Base-by-base conservation (phyloP, 345 rosid species). In the Gossypium australe region DNA sequence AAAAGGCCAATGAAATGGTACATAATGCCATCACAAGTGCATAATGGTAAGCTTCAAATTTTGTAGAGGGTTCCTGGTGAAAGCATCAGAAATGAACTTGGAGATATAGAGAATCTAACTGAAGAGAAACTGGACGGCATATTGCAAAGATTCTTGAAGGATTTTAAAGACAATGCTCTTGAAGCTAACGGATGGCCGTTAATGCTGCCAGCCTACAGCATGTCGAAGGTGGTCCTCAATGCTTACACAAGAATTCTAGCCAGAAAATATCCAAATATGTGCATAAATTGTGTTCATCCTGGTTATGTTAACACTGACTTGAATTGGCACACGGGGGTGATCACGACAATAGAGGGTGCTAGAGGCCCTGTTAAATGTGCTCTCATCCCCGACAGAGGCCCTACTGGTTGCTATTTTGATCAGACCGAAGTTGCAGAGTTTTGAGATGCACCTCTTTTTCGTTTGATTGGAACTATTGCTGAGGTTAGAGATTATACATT, bases 211-310 rank as follows among this genome's bases (percentile, higher is more conserved):
- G 78, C 88, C 55, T 83, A 86, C 72, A 84, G 86, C 86, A 71
- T 85, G 63, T 84, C 92, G 5, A 86, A 84, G 85, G 85, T 77
- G 20, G 77, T 71, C 43, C 80, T 88, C 59, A 84, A 88, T 78
- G 87, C 92, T 11, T 86, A 85, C 75, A 84, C 92, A 1, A 84
- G 89, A 78, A 67, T 86, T 58, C 78, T 88, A 2, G 90, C 89
- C 13, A 86, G 74, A 70, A 84, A 48, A 71, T 63, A 88, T 49
- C 86, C 86, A 0, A 29, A 51, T 0, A 88, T 86, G 90, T 76
- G 68, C 53, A 81, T 88, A 68, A 86, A 88, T 27, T 85, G 85
- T 22, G 88, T 86, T 49, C 89, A 86, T 79, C 89, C 89, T 4
- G 89, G 89, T 18, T 88, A 72, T 43, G 87, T 85, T 27, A 12